Percentiles rank a stretch among this genome's conserved stretches.
Conservation (phyloP, 1,139 yeast species). For the Sugiyamaella grinbergsii region DNA sequence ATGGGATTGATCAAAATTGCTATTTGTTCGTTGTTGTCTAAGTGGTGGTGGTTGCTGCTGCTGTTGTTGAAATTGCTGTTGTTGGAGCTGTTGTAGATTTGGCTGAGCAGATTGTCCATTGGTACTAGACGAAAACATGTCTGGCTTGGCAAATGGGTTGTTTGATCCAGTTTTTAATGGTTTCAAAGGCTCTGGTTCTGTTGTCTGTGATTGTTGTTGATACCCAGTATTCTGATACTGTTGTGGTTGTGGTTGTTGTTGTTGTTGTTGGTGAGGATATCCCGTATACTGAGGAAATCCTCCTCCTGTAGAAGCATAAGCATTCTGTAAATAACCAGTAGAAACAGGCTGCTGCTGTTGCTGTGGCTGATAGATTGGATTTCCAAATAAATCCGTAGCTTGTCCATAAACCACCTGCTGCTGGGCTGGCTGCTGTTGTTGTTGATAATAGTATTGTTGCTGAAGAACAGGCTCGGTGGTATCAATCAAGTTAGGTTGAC, state of each 20-base stretch:
- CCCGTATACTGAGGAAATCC: conserved; percentile 34
- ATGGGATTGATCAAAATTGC: conserved; percentile 33
- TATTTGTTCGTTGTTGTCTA: conserved; percentile 41
- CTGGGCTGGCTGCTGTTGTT: conserved; percentile 34
- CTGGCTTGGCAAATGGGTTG: conserved; percentile 77
- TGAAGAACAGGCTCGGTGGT: conserved; percentile 31
- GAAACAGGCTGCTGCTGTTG: conserved; percentile 49
- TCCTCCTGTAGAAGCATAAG: conserved; percentile 42
- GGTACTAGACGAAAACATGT: conserved; percentile 26
- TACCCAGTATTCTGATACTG: conserved; percentile 35
- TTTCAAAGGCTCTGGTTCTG: conserved; percentile 48
- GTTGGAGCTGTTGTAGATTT: conserved; percentile 26
- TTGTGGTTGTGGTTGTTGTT: conserved; percentile 44
- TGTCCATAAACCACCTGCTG: conserved; percentile 29
- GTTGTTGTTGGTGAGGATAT: conserved; percentile 42
- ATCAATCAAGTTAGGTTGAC: conserved; percentile 38
- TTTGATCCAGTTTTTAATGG: conserved; percentile 81
- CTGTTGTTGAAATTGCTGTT: conserved; percentile 39
- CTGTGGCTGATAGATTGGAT: conserved; percentile 57
- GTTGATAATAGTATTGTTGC: conserved; percentile 25
- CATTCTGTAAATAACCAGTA: conserved; percentile 55
- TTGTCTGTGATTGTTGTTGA: conserved; percentile 37
- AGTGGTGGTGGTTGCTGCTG: conserved; percentile 39
- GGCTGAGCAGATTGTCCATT: conserved; percentile 22
- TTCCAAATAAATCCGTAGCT: conserved; percentile 68